Conservation (phyloP, 2,329 filamentous ascomycete genomes). For the Akanthomyces dipterigenus region DNA sequence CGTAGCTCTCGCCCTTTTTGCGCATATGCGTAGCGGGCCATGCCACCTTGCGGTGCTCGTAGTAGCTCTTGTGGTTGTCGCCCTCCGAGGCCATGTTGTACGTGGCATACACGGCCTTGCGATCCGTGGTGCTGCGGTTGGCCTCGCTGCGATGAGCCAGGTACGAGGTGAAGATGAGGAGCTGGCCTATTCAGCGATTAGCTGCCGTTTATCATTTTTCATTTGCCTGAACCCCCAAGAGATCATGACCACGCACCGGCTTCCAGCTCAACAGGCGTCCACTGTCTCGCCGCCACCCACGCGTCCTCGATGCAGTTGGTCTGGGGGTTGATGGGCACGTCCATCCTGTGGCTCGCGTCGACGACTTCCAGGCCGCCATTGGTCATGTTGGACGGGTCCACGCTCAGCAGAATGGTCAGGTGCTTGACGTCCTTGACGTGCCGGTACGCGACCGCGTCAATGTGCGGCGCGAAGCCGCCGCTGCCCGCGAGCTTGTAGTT, state of each 20-base stretch:
- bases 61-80: constrained; percentile 16
- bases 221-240: too few relatives aligned
- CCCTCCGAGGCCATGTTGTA: constrained; percentile 17
- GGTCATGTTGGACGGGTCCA: constrained; percentile 14
- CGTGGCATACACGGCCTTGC: constrained; percentile 17
- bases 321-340: constrained; percentile 13
- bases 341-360: constrained; percentile 14
- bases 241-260: constrained; percentile 8
- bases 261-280: constrained; percentile 16
- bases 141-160: constrained; percentile 16
- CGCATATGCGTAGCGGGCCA: constrained; percentile 18
- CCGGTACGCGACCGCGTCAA: constrained; percentile 17
- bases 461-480: constrained; percentile 19
- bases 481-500: constrained; percentile 18
- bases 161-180: constrained; percentile 17
- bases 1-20: constrained; percentile 13
- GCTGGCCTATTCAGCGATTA: constrained; percentile 7
- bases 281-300: constrained; percentile 13
- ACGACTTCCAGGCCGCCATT: constrained; percentile 17
- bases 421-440: constrained; percentile 18
- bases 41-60: constrained; percentile 15
- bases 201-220: too few relatives aligned
- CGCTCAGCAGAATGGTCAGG: constrained; percentile 16
- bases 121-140: constrained; percentile 14
- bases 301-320: constrained; percentile 15